Conservation (phyloP, 306 rosid genomes). For the Dalbergia oliveri region DNA sequence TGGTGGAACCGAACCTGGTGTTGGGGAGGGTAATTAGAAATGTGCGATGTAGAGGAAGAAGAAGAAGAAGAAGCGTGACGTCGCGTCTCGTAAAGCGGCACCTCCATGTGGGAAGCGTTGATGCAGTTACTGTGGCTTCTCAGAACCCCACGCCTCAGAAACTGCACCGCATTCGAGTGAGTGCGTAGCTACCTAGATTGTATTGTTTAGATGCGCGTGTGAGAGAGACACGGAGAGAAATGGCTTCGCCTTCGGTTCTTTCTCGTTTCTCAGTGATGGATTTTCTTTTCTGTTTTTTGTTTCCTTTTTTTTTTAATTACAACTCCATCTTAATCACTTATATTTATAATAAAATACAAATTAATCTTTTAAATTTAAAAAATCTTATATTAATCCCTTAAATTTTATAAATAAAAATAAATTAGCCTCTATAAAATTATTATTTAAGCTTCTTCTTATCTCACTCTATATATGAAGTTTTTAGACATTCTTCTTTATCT, state of each 20-base stretch:
- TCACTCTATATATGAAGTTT: too few species aligned
- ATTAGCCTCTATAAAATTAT: too few species aligned
- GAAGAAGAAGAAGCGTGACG: constrained; percentile 72
- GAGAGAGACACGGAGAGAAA: background rate
- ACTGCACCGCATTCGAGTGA: constrained; percentile 50
- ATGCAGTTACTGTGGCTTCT: constrained; percentile 36
- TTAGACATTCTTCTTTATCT: too few species aligned
- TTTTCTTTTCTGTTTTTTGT: too few species aligned
- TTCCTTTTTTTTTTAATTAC: too few species aligned
- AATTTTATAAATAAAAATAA: too few species aligned
- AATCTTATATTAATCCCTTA: too few species aligned
- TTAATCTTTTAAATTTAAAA: too few species aligned
- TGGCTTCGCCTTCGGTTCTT: constrained; percentile 32
- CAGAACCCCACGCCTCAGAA: constrained; percentile 55
- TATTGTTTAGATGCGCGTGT: background rate
- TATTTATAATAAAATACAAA: too few species aligned
- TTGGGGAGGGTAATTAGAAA: constrained; percentile 69
- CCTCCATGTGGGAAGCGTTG: constrained; percentile 60
- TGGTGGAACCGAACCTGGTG: constrained; percentile 33
- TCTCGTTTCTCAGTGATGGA: background rate
- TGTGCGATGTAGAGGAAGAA: constrained; percentile 32
- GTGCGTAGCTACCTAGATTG: constrained; percentile 26
- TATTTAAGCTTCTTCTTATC: too few species aligned
- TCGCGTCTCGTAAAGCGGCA: constrained; percentile 77
- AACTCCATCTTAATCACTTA: too few species aligned